Evolutionary conservation across 495 filamentous ascomycete genomes (phyloP), one percentile per base, ranked within the genome.

Genomic region (Penicillium pancosmium): DNA sequence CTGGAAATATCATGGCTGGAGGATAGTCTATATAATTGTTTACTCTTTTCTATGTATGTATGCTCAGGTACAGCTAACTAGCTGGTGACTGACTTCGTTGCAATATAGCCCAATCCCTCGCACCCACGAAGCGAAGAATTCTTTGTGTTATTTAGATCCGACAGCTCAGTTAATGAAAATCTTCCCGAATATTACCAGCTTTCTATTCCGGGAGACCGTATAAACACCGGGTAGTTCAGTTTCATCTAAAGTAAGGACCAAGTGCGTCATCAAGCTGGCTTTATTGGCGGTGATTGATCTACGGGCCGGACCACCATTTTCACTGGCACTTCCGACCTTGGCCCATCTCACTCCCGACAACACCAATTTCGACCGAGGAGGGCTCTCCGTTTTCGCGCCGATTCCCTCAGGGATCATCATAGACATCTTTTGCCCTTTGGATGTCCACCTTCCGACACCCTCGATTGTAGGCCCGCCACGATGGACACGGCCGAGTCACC

Each of bases 401-500:
- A 38, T 51, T 49, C 35, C 36, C 44, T 57, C 50, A 53, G 41
- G 52, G 57, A 53, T 53, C 23, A 11, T 43, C 36, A 18, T 47
- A 41, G 53, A 50, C 9, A 36, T 16, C 27, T 16, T 41, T 52
- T 41, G 47, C 34, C 43, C 40, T 33, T 67, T 66, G 41, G 54
- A 68, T 66, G 62, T 63, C 58, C 66, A 35, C 59, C 60, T 64
- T 49, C 46, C 52, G 19, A 55, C 55, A 35, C 34, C 59, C 49
- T 56, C 57, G 49, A 62, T 55, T 57, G 54, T 52, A 54, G 57
- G 63, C 66, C 67, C 64, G 60, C 61, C 49, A 70, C 61, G 54
- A 80, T 80, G 77, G 75, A 77, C 67, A 66, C 63, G 52, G 64
- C 68, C 57, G 69, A 71, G 59, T 60, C 66, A 58, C 69, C 61